Base-by-base conservation (phyloP, 352 stramenopile genomes). In the Hyaloperonospora arabidopsidis region DNA sequence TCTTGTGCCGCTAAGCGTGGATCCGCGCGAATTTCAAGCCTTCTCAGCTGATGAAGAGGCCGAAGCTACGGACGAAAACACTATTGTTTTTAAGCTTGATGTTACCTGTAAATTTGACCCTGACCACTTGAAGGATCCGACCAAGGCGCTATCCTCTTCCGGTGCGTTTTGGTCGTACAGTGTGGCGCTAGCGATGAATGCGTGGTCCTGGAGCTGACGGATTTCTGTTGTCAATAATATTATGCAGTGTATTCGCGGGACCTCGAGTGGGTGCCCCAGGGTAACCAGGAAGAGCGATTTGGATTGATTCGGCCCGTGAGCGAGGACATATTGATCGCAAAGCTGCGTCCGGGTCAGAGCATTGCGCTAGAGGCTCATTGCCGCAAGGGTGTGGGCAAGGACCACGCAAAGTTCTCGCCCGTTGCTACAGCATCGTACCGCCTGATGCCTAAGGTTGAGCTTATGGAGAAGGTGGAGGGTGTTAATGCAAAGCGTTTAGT, bases 361-460 rank as follows among this genome's bases (percentile, higher is more conserved):
- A 98, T 99, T 62, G 89, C 93, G 43, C 76, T 98, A 10, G 95
- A 98, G 65, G 91, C 89, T 18, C 93, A 98, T 67, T 97, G 86
- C 47, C 81, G 87, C 18, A 97, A 97, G 68, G 95, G 95, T 21
- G 84, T 97, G 5, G 96, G 94, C 18, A 97, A 97, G 58, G 95
- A 98, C 67, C 96, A 99, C 72, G 95, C 96, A 48, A 99, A 99
- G 70, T 99, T 95, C 61, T 98, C 89, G 19, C 96, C 96, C 1
- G 95, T 98, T 15, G 86, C 92, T 1, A 98, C 95, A 5, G 96
- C 95, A 18, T 96, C 84, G 49, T 99, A 98, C 75, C 78, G 92
- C 39, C 57, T 98, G 49, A 83, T 97, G 67, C 91, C 93, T 4
- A 72, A 94, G 52, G 74, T 93, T 29, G 67, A 86, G 45, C 71